Percentiles rank a stretch among this genome's conserved stretches.
Conservation (phyloP, 2,329 filamentous ascomycete genomes). For the Botryotinia convoluta region DNA sequence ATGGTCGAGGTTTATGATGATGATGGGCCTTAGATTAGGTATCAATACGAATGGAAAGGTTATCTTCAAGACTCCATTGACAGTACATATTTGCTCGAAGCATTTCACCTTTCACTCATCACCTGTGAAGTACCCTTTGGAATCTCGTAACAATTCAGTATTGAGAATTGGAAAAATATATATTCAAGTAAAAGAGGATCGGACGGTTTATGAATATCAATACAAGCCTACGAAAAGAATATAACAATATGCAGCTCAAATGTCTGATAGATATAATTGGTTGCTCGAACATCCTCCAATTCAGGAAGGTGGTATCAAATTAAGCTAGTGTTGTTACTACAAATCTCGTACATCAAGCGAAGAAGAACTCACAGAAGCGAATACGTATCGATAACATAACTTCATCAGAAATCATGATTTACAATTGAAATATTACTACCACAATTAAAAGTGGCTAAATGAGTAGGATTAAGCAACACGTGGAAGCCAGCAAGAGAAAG, state of each 20-base stretch:
- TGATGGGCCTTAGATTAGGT: neutral
- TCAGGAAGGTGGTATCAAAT: neutral
- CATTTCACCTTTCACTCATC: neutral
- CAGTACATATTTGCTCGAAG: neutral
- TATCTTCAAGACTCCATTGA: neutral
- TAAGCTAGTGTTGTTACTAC: no score
- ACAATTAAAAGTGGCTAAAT: no score
- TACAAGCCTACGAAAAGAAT: fast-evolving
- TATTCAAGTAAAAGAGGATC: neutral
- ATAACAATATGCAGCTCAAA: neutral
- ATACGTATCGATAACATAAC: neutral
- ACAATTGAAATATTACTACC: no score
- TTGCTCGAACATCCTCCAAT: neutral
- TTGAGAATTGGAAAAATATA: neutral
- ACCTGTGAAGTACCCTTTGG: neutral
- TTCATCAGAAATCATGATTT: no score
- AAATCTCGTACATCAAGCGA: neutral
- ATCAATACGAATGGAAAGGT: neutral
- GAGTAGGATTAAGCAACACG: no score
- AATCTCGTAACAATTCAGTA: no score
- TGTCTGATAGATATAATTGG: neutral
- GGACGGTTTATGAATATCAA: fast-evolving
- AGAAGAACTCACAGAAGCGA: neutral
- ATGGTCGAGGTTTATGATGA: neutral
- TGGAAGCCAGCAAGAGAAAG: no score